Evolutionary conservation across 352 stramenopile genomes (phyloP).

Genomic region (Phytophthora palmivora): DNA sequence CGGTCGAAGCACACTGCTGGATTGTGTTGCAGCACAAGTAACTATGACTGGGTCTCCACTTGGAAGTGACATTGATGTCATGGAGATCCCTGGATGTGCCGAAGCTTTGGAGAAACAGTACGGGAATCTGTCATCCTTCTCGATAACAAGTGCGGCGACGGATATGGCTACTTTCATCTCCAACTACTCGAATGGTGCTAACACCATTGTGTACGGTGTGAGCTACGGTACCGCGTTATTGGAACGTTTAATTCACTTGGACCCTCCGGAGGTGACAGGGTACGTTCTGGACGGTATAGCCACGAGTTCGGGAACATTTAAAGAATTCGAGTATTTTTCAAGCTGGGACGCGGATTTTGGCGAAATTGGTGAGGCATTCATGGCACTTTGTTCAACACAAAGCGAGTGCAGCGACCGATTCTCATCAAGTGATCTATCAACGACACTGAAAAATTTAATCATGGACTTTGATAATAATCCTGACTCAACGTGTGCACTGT

Average conservation of each 20-base stretch:
- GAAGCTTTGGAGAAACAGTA: constrained; percentile 45
- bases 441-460: constrained; percentile 32
- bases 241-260: constrained; percentile 56
- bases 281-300: constrained; percentile 59
- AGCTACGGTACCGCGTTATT: constrained; percentile 61
- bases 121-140: constrained; percentile 51
- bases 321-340: constrained; percentile 42
- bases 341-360: constrained; percentile 48
- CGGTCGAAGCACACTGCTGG: constrained; percentile 42
- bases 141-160: constrained; percentile 46
- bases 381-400: constrained; percentile 29
- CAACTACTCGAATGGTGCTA: constrained; percentile 30
- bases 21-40: constrained; percentile 46
- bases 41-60: constrained; percentile 42
- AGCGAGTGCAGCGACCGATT: constrained; percentile 31
- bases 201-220: constrained; percentile 48
- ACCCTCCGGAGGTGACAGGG: constrained; percentile 42
- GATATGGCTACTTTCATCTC: constrained; percentile 45
- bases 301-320: constrained; percentile 41
- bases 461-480: constrained; percentile 31
- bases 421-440: constrained; percentile 3
- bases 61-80: constrained; percentile 23
- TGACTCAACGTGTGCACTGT: constrained; percentile 30
- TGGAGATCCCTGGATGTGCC: constrained; percentile 43
- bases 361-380: constrained; percentile 42